Percentiles rank a stretch among this genome's conserved stretches.
These are phyloP conservation scores for Drosera capensis DNA, from an alignment of 148 eudicot genomes.

Conservation along the genomic window DNA sequence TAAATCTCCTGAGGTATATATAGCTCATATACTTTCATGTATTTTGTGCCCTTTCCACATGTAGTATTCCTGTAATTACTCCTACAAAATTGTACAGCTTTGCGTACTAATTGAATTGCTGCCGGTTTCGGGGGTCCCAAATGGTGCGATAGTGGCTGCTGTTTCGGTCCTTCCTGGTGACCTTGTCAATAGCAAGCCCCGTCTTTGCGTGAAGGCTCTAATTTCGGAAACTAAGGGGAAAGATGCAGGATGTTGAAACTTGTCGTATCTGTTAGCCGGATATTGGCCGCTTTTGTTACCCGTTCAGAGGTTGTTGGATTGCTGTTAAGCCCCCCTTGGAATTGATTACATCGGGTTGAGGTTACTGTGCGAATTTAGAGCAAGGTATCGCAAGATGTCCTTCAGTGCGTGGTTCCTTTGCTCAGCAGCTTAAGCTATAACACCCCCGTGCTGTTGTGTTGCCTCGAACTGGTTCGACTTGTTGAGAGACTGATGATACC, in stretches of 20 bases:
- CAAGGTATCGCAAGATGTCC: too few relatives aligned
- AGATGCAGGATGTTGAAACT: conserved; percentile 12
- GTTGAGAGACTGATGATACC: too few relatives aligned
- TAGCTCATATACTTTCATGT: background rate
- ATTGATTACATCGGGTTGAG: too few relatives aligned
- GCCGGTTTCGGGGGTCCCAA: conserved; percentile 47
- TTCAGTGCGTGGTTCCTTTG: too few relatives aligned
- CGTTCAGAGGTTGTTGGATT: too few relatives aligned
- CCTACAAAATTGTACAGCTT: conserved; percentile 23
- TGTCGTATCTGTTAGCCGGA: background rate
- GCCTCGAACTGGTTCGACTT: too few relatives aligned
- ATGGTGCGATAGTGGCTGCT: conserved; percentile 35
- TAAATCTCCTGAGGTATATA: conserved; percentile 56
- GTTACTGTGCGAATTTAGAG: too few relatives aligned
- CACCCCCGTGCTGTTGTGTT: too few relatives aligned
- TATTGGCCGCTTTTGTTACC: background rate
- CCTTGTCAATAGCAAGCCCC: conserved; percentile 47
- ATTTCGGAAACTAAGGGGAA: conserved; percentile 28
- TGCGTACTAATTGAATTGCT: conserved; percentile 49
- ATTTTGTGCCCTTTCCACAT: background rate
- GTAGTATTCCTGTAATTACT: conserved; percentile 4
- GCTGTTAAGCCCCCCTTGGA: too few relatives aligned
- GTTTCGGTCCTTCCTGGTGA: conserved; percentile 55
- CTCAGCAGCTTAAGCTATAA: too few relatives aligned
- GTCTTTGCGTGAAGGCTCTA: conserved; percentile 43